A percentile compares a stretch with the other conserved stretches of the same genome.
Evolutionary conservation across 768 basidiomycete genomes (phyloP).

Genomic region (Suillus luteus): DNA sequence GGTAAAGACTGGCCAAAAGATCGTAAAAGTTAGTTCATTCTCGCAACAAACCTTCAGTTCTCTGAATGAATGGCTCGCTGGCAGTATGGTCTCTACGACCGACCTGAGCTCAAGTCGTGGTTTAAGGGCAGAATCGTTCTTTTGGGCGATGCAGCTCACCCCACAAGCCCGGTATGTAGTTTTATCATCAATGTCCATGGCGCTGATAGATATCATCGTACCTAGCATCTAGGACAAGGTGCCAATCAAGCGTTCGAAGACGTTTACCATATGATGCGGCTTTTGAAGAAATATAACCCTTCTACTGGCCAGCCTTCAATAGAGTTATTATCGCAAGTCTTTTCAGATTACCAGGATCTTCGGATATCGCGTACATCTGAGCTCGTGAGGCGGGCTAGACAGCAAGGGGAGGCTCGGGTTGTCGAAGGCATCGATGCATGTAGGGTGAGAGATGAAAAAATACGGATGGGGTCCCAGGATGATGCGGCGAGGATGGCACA

Average conservation of each 20-base stretch:
- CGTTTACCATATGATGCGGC: slow-evolving; percentile 36
- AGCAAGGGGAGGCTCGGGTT: slow-evolving; percentile 38
- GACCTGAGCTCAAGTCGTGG: slow-evolving; percentile 43
- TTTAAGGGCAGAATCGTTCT: slow-evolving; percentile 43
- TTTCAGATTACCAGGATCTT: slow-evolving; percentile 35
- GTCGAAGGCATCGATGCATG: slow-evolving; percentile 35
- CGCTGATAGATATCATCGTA: not conserved
- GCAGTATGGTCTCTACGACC: slow-evolving; percentile 47
- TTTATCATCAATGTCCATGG: not conserved
- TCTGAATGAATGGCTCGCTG: slow-evolving; percentile 1
- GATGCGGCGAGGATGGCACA: slow-evolving; percentile 2
- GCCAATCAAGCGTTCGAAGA: slow-evolving; percentile 50
- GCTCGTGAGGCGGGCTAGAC: slow-evolving; percentile 39
- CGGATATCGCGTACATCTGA: slow-evolving; percentile 39
- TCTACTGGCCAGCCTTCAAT: slow-evolving; percentile 28
- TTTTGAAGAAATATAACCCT: slow-evolving; percentile 37
- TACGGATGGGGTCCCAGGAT: slow-evolving; percentile 11
- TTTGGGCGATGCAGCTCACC: slow-evolving; percentile 49
- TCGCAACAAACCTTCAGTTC: slow-evolving; percentile 2
- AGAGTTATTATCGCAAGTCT: slow-evolving; percentile 31
- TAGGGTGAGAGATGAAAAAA: slow-evolving; percentile 29
- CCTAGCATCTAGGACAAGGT: slow-evolving; percentile 47
- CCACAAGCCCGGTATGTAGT: slow-evolving; percentile 43
- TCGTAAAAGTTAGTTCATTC: slow-evolving; percentile 20
- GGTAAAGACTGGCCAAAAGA: slow-evolving; percentile 16